A percentile compares a stretch with the other conserved stretches of the same genome.
These are phyloP conservation scores for Psophocarpus tetragonolobus DNA, from an alignment of 306 rosid species.

Conservation along the genomic window DNA sequence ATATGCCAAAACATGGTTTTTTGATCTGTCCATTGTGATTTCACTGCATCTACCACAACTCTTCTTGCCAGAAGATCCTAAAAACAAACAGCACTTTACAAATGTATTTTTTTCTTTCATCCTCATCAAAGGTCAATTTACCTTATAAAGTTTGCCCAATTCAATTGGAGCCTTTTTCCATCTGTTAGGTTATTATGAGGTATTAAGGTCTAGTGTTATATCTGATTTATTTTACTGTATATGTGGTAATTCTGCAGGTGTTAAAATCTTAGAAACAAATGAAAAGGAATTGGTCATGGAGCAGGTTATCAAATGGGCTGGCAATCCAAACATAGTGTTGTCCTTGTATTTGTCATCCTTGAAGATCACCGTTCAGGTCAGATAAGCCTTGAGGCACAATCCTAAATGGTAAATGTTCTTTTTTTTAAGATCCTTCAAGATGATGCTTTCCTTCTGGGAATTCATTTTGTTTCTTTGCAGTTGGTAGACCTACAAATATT, in stretches of 20 bases:
- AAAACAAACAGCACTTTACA: not conserved
- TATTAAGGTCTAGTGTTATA: not conserved
- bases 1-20: not conserved
- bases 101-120: not conserved
- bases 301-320: slow-evolving; percentile 83
- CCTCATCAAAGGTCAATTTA: not conserved
- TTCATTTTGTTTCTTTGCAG: slow-evolving; percentile 57
- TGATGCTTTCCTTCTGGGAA: slow-evolving; percentile 34
- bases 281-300: slow-evolving; percentile 89
- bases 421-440: not conserved
- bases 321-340: slow-evolving; percentile 78
- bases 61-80: too few relatives aligned
- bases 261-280: slow-evolving; percentile 74
- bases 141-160: not conserved
- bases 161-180: not conserved
- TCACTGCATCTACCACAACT: not conserved
- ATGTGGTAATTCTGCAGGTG: slow-evolving; percentile 51
- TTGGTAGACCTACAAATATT: slow-evolving; percentile 80
- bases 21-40: not conserved
- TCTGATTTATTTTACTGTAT: not conserved
- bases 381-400: slow-evolving; percentile 34
- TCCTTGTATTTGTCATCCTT: slow-evolving; percentile 54
- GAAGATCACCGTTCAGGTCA: slow-evolving; percentile 71
- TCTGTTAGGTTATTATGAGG: not conserved
- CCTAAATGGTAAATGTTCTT: slow-evolving; percentile 18